Base-by-base conservation (phyloP, 75 land plant genomes). In the Picea glauca region DNA sequence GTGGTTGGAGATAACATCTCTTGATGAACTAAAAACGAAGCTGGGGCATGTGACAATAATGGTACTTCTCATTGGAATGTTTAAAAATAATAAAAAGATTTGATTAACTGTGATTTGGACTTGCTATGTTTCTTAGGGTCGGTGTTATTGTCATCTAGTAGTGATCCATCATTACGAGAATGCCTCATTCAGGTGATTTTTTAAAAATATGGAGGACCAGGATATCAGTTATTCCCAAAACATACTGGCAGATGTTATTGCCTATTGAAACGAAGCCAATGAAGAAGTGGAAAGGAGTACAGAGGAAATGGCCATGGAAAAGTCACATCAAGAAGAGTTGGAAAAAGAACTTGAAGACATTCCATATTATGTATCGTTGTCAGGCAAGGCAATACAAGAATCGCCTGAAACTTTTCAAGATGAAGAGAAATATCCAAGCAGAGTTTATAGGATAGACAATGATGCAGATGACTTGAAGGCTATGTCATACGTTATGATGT, bases 31-130 rank as follows among this genome's bases (percentile, higher is more conserved):
- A 80, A 95, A 95, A 80, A 93, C 98, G 4, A 95, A 95, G 83
- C 84, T 95, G 43, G 98, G 98, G 43, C 96, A 95, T 84, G 98
- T 95, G 13, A 93, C 93, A 67, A 96, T 95, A 78, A 93, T 90
- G 94, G 88, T 91, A 35, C 90, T 95, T 58, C 87, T 95, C 17
- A 90, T 95, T 43, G 96, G 96, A 12, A 76, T 95, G 80, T 88
- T 93, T 26, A 26, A 26, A 26, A 26, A 26, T 26, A 26, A 26
- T 26, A 26, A 26, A 26, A 26, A 0, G 26, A 87, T 31, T 78
- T 63, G 11, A 88, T 95, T 59, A 46, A 54, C 30, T 58, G 88
- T 32, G 76, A 88, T 12, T 18, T 76, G 21, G 98, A 95, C 70
- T 82, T 95, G 79, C 86, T 95, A 18, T 91, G 84, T 88, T 91